A percentile compares a stretch with the other conserved stretches of the same genome.
Conservation (phyloP, 2,329 filamentous ascomycete species). For the Verticillium zaregamsianum region DNA sequence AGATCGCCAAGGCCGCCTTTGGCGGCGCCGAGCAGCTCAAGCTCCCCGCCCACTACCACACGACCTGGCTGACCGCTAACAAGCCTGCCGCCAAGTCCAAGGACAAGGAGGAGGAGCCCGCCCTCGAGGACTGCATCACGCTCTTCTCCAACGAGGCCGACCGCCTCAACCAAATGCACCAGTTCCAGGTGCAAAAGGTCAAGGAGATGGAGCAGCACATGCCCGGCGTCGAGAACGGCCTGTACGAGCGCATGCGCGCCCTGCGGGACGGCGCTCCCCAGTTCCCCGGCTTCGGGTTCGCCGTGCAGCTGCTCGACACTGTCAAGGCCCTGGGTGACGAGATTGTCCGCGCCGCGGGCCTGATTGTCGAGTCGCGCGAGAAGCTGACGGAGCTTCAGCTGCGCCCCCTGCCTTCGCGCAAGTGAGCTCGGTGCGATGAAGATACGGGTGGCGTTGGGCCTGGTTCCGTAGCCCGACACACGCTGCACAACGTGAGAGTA, state of each 20-base stretch:
- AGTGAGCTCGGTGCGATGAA: neutral
- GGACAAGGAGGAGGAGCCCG: slow-evolving; percentile 38
- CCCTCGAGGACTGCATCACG: slow-evolving; percentile 17
- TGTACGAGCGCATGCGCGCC: slow-evolving; percentile 27
- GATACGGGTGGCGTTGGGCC: neutral
- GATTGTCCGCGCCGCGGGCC: slow-evolving; percentile 12
- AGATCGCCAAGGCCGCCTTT: slow-evolving; percentile 68
- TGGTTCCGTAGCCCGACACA: neutral
- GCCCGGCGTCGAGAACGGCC: slow-evolving; percentile 41
- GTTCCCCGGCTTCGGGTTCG: slow-evolving; percentile 12
- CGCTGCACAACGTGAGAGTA: neutral
- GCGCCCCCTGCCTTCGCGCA: neutral
- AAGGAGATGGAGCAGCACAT: slow-evolving; percentile 42
- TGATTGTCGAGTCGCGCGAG: slow-evolving; percentile 13
- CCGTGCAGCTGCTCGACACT: slow-evolving; percentile 12
- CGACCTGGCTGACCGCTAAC: slow-evolving; percentile 38
- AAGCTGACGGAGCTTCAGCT: slow-evolving; percentile 19
- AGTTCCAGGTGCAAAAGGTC: slow-evolving; percentile 29
- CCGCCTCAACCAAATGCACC: slow-evolving; percentile 30
- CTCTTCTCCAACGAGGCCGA: slow-evolving; percentile 14
- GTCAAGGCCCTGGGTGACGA: slow-evolving; percentile 16
- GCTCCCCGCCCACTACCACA: slow-evolving; percentile 57
- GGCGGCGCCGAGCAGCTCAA: slow-evolving; percentile 71
- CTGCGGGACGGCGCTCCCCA: slow-evolving; percentile 13
- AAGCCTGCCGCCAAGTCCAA: slow-evolving; percentile 15